Conservation (phyloP, 2,329 filamentous ascomycete species). For the Xylariaceae sp. region DNA sequence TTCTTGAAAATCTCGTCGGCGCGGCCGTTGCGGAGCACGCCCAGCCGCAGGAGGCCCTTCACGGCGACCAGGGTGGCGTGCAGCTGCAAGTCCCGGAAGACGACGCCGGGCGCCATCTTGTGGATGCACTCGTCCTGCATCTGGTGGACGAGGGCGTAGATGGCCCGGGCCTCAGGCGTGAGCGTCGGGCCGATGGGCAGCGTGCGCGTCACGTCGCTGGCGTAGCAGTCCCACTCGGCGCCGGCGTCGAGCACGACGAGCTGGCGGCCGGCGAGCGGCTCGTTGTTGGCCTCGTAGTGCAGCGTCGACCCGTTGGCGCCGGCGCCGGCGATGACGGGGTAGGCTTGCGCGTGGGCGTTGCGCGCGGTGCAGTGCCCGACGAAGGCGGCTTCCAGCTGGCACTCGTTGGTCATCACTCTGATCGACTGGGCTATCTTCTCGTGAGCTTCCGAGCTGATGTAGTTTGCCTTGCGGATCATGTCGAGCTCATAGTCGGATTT, state of each 20-base stretch:
- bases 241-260: constrained; percentile 82
- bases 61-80: constrained; percentile 67
- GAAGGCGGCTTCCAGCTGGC: constrained; percentile 76
- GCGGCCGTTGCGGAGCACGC: constrained; percentile 59
- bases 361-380: constrained; percentile 61
- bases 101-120: constrained; percentile 58
- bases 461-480: constrained; percentile 73
- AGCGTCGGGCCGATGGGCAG: constrained; percentile 61
- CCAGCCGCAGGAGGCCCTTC: constrained; percentile 60
- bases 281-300: constrained; percentile 79
- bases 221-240: constrained; percentile 78
- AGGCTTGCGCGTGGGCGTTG: constrained; percentile 72
- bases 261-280: constrained; percentile 60
- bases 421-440: constrained; percentile 61
- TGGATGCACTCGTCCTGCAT: constrained; percentile 76
- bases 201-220: constrained; percentile 83
- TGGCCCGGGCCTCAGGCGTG: constrained; percentile 57
- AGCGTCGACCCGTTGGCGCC: constrained; percentile 77
- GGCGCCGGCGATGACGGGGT: constrained; percentile 80
- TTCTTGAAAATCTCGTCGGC: constrained; percentile 43
- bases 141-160: constrained; percentile 69
- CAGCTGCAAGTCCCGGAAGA: constrained; percentile 66
- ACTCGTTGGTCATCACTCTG: constrained; percentile 61
- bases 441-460: constrained; percentile 72
- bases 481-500: constrained; percentile 84